Conservation (phyloP, 495 filamentous ascomycete species). For the Neurospora sp. region DNA sequence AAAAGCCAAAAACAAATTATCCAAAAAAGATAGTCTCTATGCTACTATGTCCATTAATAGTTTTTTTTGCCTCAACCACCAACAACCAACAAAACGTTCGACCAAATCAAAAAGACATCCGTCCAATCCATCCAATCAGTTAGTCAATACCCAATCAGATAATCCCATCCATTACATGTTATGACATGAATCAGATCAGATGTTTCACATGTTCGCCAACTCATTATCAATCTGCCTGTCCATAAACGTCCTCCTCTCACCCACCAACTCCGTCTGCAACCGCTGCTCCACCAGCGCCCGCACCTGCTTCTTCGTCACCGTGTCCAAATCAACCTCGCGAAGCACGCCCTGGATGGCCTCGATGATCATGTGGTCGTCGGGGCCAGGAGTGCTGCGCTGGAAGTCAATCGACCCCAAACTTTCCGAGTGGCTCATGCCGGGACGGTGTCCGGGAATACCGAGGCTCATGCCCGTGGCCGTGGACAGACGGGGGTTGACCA, state of each 20-base stretch:
- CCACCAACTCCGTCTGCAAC: conserved; percentile 74
- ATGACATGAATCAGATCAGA: neutral
- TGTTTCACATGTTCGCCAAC: conserved; percentile 76
- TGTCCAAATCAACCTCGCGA: conserved; percentile 87
- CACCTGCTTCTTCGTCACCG: conserved; percentile 96
- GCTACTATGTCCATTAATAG: neutral
- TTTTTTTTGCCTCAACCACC: neutral
- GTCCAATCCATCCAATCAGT: neutral
- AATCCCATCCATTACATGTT: neutral
- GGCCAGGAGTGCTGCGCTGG: conserved; percentile 51
- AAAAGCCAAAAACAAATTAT: neutral
- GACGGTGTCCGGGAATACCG: conserved; percentile 26
- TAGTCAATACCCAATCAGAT: neutral
- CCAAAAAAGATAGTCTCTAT: neutral
- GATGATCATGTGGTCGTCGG: conserved; percentile 65
- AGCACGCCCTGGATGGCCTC: conserved; percentile 76
- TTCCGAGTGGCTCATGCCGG: conserved; percentile 31
- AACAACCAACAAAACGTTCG: neutral
- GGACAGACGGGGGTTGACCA: conserved; percentile 30
- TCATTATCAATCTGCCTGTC: conserved; percentile 89
- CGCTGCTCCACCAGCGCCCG: conserved; percentile 84
- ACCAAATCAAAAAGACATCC: neutral
- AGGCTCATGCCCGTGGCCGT: conserved; percentile 29
- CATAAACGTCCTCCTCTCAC: conserved; percentile 74
- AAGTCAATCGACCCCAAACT: conserved; percentile 72